Percentiles rank a stretch among this genome's conserved stretches.
phyloP scores from a whole-genome alignment of 345 rosid species.

The Populus simonii region DNA sequence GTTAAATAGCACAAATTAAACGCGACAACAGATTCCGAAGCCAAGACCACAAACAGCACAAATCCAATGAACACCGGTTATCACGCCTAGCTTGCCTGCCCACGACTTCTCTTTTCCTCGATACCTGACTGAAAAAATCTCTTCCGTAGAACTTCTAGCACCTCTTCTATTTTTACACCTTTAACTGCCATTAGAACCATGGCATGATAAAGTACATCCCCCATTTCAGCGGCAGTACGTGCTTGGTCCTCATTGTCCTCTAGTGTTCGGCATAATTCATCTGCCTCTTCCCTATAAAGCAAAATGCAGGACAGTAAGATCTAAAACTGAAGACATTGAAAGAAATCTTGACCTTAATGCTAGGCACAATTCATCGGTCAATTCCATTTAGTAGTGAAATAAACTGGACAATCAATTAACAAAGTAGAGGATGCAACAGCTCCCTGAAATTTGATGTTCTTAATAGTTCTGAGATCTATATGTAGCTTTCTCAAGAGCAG shows the following conservation, averaged over 20 bases:
- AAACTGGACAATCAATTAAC: no score
- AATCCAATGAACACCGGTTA: no score
- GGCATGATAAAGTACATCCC: constrained; percentile 67
- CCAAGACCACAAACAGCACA: no score
- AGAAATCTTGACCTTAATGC: neutral
- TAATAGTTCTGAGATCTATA: no score
- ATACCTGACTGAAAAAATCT: constrained; percentile 71
- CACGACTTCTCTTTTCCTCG: constrained; percentile 63
- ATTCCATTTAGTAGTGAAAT: no score
- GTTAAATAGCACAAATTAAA: no score
- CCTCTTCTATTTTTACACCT: constrained; percentile 56
- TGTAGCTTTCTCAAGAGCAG: neutral
- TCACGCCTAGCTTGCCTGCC: neutral
- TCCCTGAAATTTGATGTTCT: neutral
- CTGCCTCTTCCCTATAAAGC: constrained; percentile 69
- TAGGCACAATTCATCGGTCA: no score
- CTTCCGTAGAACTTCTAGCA: constrained; percentile 49
- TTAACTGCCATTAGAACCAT: constrained; percentile 64
- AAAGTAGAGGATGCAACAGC: no score
- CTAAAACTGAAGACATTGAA: neutral
- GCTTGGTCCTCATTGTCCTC: constrained; percentile 65
- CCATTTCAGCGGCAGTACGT: constrained; percentile 77
- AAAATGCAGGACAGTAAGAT: neutral
- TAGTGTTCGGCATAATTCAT: constrained; percentile 70
- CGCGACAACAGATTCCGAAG: no score